Conservation (phyloP, 495 filamentous ascomycete genomes). For the Penicillium parvum region DNA sequence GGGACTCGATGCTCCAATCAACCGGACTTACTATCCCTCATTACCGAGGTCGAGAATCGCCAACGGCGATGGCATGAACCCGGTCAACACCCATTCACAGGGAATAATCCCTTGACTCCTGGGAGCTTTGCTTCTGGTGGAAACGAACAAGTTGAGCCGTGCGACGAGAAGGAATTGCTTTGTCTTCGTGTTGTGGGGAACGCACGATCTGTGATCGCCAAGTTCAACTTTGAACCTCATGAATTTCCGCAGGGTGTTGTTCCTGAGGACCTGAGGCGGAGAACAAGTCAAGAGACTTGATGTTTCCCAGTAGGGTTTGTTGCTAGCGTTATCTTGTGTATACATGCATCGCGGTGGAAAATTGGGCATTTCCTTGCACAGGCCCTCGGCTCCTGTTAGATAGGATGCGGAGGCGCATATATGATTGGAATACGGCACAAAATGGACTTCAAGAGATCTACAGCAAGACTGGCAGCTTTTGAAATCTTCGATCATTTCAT, state of each 20-base stretch:
- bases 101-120: slow-evolving; percentile 3
- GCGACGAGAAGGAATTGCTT: slow-evolving; percentile 31
- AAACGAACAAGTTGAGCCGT: slow-evolving; percentile 1
- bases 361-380: too few species aligned
- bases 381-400: too few species aligned
- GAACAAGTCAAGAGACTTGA: too few species aligned
- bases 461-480: too few species aligned
- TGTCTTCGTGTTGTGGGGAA: slow-evolving; percentile 38
- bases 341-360: too few species aligned
- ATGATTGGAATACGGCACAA: too few species aligned
- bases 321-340: too few species aligned
- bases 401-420: too few species aligned
- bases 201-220: slow-evolving; percentile 35
- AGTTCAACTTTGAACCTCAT: slow-evolving; percentile 38
- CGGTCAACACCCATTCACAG: slow-evolving; percentile 20
- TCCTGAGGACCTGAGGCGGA: slow-evolving; percentile 7
- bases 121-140: not conserved
- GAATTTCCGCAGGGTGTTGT: slow-evolving; percentile 36
- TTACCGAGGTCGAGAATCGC: slow-evolving; percentile 39
- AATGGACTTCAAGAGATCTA: too few species aligned
- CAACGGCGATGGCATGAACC: slow-evolving; percentile 41
- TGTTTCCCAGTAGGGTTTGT: too few species aligned
- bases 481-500: slow-evolving; percentile 23
- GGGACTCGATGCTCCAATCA: slow-evolving; percentile 19
- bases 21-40: slow-evolving; percentile 32